Evolutionary conservation across 164 flowering plant species (phyloP), one percentile per base, ranked within the genome.

Genomic region (Santalum album): DNA sequence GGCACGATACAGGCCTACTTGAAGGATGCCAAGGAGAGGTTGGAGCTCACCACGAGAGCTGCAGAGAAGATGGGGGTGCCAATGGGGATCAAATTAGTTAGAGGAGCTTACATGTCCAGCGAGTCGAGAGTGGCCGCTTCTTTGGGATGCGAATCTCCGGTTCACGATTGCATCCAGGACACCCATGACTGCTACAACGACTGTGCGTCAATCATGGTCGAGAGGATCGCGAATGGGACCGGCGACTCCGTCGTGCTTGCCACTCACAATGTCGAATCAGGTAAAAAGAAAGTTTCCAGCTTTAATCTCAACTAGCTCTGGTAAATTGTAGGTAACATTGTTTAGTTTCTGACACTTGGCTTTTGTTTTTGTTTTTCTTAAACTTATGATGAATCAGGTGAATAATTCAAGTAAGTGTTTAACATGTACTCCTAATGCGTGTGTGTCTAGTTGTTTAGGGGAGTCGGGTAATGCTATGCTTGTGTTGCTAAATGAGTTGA

Each of bases 41-140:
- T 89, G 56, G 18, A 63, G n/a, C n/a, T n/a, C n/a, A n/a, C n/a
- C n/a, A n/a, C n/a, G 9, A 45, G 66, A 18, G 77, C 80, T 1
- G 53, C 92, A 0, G 83, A 87, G 53, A 73, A 73, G 36, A 74
- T 70, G 74, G 84, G 91, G 18, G 61, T 89, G 16, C 62, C 82
- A 0, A 49, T 87, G 53, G 97, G 97, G 54, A 68, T 80, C 36
- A 92, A 92, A 56, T 50, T 92, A 27, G 99, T 92, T 19, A 77
- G 99, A 23, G 99, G 99, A 6, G 97, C 99, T 12, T 89, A 92
- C 39, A 73, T 89, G 70, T 70, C 87, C 0, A 75, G 84, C 47
- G 99, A 92, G 63, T 29, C 54, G 0, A 42, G 55, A 26, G 21
- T 87, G 35, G 99, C 99, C 51, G 34, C 67, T 57, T 69, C 81